Evolutionary conservation across 495 filamentous ascomycete species (phyloP).

Genomic region (Rostrohypoxylon terebratum): DNA sequence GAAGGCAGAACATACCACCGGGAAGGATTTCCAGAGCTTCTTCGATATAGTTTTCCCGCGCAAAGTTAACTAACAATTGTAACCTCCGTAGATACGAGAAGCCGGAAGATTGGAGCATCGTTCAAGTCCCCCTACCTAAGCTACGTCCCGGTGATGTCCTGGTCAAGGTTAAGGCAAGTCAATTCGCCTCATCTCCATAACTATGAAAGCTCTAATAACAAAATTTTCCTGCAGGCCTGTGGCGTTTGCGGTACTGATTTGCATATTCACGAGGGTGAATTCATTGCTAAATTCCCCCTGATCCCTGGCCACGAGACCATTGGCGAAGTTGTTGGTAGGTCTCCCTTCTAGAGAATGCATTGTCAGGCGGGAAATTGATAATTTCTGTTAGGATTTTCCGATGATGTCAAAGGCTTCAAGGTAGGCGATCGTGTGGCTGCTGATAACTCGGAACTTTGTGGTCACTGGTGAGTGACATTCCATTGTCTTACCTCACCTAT

Average conservation of each 20-base stretch:
- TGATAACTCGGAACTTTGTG: slow-evolving; percentile 73
- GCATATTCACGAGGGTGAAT: slow-evolving; percentile 71
- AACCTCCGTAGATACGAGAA: slow-evolving; percentile 66
- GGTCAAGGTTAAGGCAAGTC: slow-evolving; percentile 66
- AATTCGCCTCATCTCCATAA: slow-evolving; percentile 1
- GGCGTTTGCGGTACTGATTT: slow-evolving; percentile 74
- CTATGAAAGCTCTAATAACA: slow-evolving; percentile 26
- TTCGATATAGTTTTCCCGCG: neutral
- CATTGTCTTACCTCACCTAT: neutral
- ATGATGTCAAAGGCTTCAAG: slow-evolving; percentile 70
- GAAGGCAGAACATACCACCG: neutral
- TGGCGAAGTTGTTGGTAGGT: slow-evolving; percentile 62
- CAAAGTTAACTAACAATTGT: slow-evolving; percentile 28
- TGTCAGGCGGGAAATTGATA: slow-evolving; percentile 8
- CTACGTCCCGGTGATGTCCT: slow-evolving; percentile 71
- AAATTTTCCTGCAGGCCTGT: slow-evolving; percentile 57
- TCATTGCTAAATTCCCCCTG: slow-evolving; percentile 55
- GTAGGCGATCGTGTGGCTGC: slow-evolving; percentile 74
- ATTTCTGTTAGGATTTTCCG: slow-evolving; percentile 31
- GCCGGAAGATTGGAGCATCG: slow-evolving; percentile 68
- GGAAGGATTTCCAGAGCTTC: slow-evolving; percentile 1
- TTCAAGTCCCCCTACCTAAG: slow-evolving; percentile 69
- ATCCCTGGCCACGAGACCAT: slow-evolving; percentile 67
- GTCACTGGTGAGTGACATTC: slow-evolving; percentile 61
- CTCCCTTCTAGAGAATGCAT: neutral